Base-by-base conservation (phyloP, 805 yeast genomes). In the Lipomyces lipofer region DNA sequence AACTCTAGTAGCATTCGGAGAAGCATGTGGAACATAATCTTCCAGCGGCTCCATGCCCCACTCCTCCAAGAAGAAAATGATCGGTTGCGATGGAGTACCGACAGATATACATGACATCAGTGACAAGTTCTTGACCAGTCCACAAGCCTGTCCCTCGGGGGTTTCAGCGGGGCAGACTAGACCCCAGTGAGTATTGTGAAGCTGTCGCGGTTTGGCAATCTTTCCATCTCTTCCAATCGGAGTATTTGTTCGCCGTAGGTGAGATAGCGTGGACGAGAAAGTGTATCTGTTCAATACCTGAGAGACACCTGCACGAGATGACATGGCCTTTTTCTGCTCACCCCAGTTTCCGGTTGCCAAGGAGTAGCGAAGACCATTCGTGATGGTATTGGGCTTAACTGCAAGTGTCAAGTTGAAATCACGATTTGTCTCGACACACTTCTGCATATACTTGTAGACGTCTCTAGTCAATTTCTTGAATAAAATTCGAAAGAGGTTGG, bases 291-390 rank as follows among this genome's bases (percentile, higher is more conserved):
- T 94, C 73, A 94, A 80, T 63, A 94, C 99, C 78, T 94, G 99
- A 25, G 98, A 92, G 44, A 95, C 99, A 81, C 99, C 99, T 4
- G 99, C 99, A 72, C 96, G 85, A 17, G 97, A 85, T 58, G 94
- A 84, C 99, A 94, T 94, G 12, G 98, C 97, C 73, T 94, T 94
- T 84, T 91, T 92, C 72, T 94, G 99, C 74, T 94, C 99, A 77
- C 99, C 99, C 99, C 99, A 94, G 76, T 94, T 94, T 79, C 99
- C 99, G 13, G 99, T 94, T 51, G 99, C 99, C 68, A 94, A 79
- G 36, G 99, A 94, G 74, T 94, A 94, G 70, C 95, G 88, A 73
- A 94, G 81, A 70, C 99, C 99, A 58, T 95, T 92, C 35, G 99
- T 94, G 66, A 94, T 89, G 2, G 98, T 94, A 64, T 91, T 91